A percentile compares a stretch with the other conserved stretches of the same genome.
phyloP scores from a whole-genome alignment of 2,329 filamentous ascomycete species.

The Aspergillus novofumigatus region DNA sequence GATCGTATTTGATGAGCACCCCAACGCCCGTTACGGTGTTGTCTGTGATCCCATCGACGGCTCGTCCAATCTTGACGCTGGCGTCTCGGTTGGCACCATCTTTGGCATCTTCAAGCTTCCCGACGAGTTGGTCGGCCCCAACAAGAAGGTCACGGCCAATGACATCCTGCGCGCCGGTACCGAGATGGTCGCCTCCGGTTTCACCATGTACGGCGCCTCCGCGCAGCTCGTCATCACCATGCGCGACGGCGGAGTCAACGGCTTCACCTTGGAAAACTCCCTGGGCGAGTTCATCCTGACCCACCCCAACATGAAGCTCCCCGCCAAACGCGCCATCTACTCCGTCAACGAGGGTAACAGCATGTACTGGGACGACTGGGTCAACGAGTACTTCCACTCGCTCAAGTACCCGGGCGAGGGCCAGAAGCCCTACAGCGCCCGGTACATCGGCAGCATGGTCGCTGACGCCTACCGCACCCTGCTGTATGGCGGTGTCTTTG shows the following conservation, averaged over 20 bases:
- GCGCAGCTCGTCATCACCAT: constrained; percentile 96
- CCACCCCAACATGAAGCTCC: constrained; percentile 89
- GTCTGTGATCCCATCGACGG: constrained; percentile 98
- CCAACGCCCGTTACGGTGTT: constrained; percentile 79
- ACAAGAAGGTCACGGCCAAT: constrained; percentile 58
- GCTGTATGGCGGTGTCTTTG: constrained; percentile 94
- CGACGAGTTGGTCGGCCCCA: constrained; percentile 51
- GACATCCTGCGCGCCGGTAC: constrained; percentile 87
- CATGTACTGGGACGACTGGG: constrained; percentile 87
- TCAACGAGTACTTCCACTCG: constrained; percentile 82
- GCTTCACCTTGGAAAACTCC: constrained; percentile 94
- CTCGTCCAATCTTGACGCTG: constrained; percentile 93
- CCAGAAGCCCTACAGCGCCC: constrained; percentile 82
- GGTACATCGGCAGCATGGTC: constrained; percentile 98
- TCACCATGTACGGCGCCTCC: constrained; percentile 99
- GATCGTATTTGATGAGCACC: constrained; percentile 76
- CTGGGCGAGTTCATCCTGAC: constrained; percentile 98
- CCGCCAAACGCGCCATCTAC: constrained; percentile 79
- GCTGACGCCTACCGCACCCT: constrained; percentile 95
- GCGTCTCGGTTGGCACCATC: constrained; percentile 96
- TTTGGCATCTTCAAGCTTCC: constrained; percentile 90
- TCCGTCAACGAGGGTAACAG: constrained; percentile 98
- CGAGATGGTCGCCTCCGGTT: constrained; percentile 89
- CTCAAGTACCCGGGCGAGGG: constrained; percentile 73
- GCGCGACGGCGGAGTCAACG: constrained; percentile 87